Conservation (phyloP, 2,329 filamentous ascomycete genomes). For the Chrysoporthe austroafricana region DNA sequence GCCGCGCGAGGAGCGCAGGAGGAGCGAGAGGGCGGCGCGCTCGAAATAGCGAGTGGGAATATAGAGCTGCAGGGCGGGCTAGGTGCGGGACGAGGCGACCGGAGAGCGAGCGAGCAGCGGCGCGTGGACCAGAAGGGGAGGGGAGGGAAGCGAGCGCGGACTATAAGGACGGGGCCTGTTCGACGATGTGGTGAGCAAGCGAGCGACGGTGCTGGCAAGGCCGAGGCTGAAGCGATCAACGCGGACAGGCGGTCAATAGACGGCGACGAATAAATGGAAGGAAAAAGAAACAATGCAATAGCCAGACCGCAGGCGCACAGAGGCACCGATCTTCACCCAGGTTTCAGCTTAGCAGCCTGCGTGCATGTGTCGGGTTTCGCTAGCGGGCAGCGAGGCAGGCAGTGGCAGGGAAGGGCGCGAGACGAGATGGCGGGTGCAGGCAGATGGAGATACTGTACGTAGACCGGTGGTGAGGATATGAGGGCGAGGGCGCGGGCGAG, state of each 20-base stretch:
- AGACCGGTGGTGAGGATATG: too few species aligned
- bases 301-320: too few species aligned
- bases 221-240: slow-evolving; percentile 12
- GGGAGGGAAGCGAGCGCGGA: background rate
- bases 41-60: background rate
- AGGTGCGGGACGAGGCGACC: too few species aligned
- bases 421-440: background rate
- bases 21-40: too few species aligned
- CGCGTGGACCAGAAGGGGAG: background rate
- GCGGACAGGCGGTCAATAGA: slow-evolving; percentile 11
- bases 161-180: background rate
- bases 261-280: background rate
- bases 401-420: background rate
- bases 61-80: too few species aligned
- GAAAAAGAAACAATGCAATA: background rate
- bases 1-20: background rate
- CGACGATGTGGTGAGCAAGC: background rate
- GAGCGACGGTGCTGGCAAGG: background rate
- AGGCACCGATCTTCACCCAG: background rate
- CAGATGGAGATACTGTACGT: background rate
- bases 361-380: background rate
- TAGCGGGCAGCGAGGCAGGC: background rate
- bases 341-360: slow-evolving; percentile 1
- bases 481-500: too few species aligned
- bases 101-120: background rate